Conservation (phyloP, 345 rosid species). For the Camelina hispida region DNA sequence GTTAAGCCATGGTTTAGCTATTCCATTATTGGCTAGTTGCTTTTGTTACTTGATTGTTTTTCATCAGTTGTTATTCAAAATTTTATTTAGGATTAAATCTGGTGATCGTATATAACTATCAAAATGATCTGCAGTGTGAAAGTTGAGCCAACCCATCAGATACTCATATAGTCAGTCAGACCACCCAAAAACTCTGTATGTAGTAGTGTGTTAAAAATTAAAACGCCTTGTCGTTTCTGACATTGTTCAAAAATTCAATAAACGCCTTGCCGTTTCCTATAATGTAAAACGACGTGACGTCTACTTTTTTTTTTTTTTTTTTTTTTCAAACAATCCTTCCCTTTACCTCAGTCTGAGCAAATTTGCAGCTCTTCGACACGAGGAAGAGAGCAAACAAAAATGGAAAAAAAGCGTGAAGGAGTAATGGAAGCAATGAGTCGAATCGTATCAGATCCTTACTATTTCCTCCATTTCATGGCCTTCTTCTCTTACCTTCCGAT, state of each 20-base stretch:
- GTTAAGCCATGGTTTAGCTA: background rate
- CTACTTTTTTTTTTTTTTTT: too few species aligned
- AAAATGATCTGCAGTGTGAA: background rate
- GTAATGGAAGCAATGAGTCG: constrained; percentile 53
- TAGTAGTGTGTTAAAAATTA: background rate
- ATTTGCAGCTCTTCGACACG: background rate
- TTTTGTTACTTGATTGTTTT: too few species aligned
- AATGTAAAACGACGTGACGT: constrained; percentile 34
- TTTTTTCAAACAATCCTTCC: background rate
- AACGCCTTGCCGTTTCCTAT: constrained; percentile 25
- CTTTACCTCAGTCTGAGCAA: constrained; percentile 7
- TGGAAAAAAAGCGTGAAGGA: constrained; percentile 44
- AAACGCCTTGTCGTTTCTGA: constrained; percentile 30
- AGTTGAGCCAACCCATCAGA: background rate
- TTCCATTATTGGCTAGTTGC: background rate
- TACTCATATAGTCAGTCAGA: too few species aligned
- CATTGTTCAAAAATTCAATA: background rate
- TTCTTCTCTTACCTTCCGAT: constrained; percentile 76
- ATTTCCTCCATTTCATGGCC: constrained; percentile 67
- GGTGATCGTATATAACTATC: background rate
- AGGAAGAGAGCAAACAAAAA: background rate
- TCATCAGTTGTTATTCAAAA: background rate
- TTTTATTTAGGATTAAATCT: too few species aligned
- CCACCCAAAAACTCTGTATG: background rate
- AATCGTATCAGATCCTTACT: constrained; percentile 72